phyloP scores from a whole-genome alignment of 2,329 filamentous ascomycete genomes.

The Chaetomium strumarium region DNA sequence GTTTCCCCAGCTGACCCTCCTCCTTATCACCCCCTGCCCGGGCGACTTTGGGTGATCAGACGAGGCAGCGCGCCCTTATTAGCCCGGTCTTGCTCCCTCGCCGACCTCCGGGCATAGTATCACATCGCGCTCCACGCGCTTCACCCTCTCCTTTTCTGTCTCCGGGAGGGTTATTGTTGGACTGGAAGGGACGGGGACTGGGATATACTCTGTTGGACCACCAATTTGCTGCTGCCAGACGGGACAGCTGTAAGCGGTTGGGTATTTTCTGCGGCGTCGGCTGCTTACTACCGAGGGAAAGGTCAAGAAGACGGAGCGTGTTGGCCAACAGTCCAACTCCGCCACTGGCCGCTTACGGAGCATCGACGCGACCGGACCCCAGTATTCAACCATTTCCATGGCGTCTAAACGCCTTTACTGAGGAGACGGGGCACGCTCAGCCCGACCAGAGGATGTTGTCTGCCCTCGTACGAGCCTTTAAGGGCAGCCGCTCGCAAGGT shows the following conservation, averaged over 20 bases:
- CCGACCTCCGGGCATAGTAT: slow-evolving; percentile 5
- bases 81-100: slow-evolving; percentile 1
- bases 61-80: slow-evolving; percentile 13
- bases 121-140: slow-evolving; percentile 23
- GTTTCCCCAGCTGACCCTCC: slow-evolving; percentile 17
- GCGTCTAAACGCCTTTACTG: slow-evolving; percentile 17
- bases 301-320: not conserved
- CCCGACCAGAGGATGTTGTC: slow-evolving; percentile 29
- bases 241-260: not conserved
- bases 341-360: slow-evolving; percentile 1
- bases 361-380: not conserved
- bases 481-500: slow-evolving; percentile 24
- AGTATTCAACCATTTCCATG: slow-evolving; percentile 18
- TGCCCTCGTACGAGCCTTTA: slow-evolving; percentile 29
- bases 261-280: not conserved
- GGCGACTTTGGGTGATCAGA: not conserved
- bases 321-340: not conserved
- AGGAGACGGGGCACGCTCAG: slow-evolving; percentile 23
- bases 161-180: not conserved
- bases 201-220: not conserved
- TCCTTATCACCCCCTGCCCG: not conserved
- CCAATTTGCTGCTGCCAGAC: not conserved
- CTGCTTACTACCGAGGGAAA: not conserved
- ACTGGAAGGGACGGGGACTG: not conserved
- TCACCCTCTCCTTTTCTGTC: slow-evolving; percentile 8